Base-by-base conservation (phyloP, 2,329 filamentous ascomycete species). In the Xylariaceae sp. region DNA sequence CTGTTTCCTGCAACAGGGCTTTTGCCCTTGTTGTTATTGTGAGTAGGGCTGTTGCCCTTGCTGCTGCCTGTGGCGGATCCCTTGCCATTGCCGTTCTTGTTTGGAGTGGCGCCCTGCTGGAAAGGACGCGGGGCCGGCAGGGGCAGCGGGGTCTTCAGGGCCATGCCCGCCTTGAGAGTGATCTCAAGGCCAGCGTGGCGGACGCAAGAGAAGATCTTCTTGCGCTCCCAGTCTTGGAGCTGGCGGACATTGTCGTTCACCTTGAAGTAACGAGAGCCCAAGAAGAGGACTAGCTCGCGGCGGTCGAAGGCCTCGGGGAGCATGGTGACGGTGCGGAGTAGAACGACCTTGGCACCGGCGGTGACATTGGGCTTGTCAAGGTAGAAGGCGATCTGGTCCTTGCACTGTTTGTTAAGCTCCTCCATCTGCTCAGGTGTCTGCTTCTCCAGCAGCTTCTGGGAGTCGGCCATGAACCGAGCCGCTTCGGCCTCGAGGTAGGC, bases 81-180 rank as follows among this genome's bases (percentile, higher is more conserved):
- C n/a, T n/a, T n/a, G n/a, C n/a, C n/a, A n/a, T n/a, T n/a, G n/a
- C n/a, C n/a, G n/a, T n/a, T n/a, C n/a, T n/a, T n/a, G n/a, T n/a
- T n/a, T n/a, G n/a, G n/a, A n/a, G n/a, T n/a, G n/a, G n/a, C n/a
- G n/a, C n/a, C n/a, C n/a, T n/a, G n/a, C n/a, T n/a, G n/a, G n/a
- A n/a, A n/a, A n/a, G n/a, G n/a, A n/a, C n/a, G n/a, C n/a, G n/a
- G n/a, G n/a, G n/a, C n/a, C n/a, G n/a, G n/a, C n/a, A n/a, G n/a
- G n/a, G n/a, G n/a, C n/a, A n/a, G n/a, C n/a, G n/a, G n/a, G n/a
- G n/a, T n/a, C n/a, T n/a, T n/a, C 18, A 19, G 2, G 12, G 24
- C 16, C 13, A 43, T 24, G 13, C 32, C 36, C 1, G n/a, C 16
- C 23, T 32, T 38, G 12, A 44, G 16, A 3, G 38, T 41, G 2